These are phyloP conservation scores for Teunomyces lycoperdinae DNA, from an alignment of 805 yeast species.

Conservation along the genomic window DNA sequence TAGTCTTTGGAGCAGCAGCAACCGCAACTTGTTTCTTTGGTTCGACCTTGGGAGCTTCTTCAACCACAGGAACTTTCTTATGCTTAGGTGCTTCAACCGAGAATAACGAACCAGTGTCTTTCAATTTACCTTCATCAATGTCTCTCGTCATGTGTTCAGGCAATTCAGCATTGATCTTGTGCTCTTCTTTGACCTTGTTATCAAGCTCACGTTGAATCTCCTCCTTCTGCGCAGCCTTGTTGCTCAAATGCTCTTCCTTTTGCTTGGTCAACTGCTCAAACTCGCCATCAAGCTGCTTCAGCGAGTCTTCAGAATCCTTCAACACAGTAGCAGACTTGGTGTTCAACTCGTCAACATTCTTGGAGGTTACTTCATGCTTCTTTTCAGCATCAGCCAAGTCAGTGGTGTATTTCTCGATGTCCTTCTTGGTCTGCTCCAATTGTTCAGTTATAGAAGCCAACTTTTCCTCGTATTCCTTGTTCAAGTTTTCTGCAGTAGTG, in stretches of 20 bases:
- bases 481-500: conserved; percentile 41
- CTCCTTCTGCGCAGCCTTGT: conserved; percentile 35
- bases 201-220: conserved; percentile 30
- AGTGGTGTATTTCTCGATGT: conserved; percentile 30
- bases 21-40: conserved; percentile 6
- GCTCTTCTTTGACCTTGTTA: conserved; percentile 44
- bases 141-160: conserved; percentile 50
- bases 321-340: conserved; percentile 22
- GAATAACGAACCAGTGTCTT: conserved; percentile 40
- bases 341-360: conserved; percentile 37
- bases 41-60: conserved; percentile 9
- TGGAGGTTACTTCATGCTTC: conserved; percentile 39
- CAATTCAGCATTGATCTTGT: conserved; percentile 45
- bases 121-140: conserved; percentile 33
- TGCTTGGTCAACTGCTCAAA: conserved; percentile 41
- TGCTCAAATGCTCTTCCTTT: conserved; percentile 32
- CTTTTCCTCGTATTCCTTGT: conserved; percentile 43
- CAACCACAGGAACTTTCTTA: conserved; percentile 9
- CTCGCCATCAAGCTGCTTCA: conserved; percentile 39
- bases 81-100: conserved; percentile 24
- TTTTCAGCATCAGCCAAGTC: conserved; percentile 32
- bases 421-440: conserved; percentile 40
- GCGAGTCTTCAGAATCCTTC: conserved; percentile 22
- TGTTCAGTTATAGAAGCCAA: conserved; percentile 43
- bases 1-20: conserved; percentile 7